Base-by-base conservation (phyloP, 176 grass and related monocot species). In the Triticum aestivum region DNA sequence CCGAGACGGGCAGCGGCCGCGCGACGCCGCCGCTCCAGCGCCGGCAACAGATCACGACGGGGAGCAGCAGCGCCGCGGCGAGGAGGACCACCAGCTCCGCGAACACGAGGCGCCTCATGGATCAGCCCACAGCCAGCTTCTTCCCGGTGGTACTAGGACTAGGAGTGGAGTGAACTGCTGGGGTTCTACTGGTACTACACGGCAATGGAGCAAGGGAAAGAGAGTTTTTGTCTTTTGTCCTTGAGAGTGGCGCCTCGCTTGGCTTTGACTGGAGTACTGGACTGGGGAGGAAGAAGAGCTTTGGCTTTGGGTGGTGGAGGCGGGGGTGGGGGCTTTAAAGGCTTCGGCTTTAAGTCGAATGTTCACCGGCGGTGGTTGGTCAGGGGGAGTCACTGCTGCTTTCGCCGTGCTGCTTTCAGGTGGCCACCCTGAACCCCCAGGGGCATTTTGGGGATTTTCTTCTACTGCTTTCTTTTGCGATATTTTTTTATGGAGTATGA, bases 51-150 rank as follows among this genome's bases (percentile, higher is more conserved):
- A 79, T 59, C 5, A 87, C 14, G 84, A 39, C 7, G 80, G 87
- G 58, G 24, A 77, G 56, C 10, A 18, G 41, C 9, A 58, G 13
- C 65, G 70, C 44, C 9, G 62, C 64, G 47, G 52, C 72, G 13
- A 35, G 74, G 80, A 90, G 56, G 65, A 87, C 73, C 5, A 78
- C 32, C 73, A 86, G 79, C 71, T 77, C 39, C 17, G 64, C 73
- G 32, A 73, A 20, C 61, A 13, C 24, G 29, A 73, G 74, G 44
- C 44, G 41, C 32, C 56, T 73, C 84, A 87, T 82, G 61, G 69
- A 24, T 42, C 69, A 23, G 3, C 2, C 0, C 67, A 20, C 38
- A 0, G 38, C 38, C 37, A 47, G 21, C 10, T 3, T 45, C 10
- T 3, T 14, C 8, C 14, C 9, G 12, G 39, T 47, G 23, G 41